Conservation (phyloP, 305 asterid species). For the Fraxinus angustifolia region DNA sequence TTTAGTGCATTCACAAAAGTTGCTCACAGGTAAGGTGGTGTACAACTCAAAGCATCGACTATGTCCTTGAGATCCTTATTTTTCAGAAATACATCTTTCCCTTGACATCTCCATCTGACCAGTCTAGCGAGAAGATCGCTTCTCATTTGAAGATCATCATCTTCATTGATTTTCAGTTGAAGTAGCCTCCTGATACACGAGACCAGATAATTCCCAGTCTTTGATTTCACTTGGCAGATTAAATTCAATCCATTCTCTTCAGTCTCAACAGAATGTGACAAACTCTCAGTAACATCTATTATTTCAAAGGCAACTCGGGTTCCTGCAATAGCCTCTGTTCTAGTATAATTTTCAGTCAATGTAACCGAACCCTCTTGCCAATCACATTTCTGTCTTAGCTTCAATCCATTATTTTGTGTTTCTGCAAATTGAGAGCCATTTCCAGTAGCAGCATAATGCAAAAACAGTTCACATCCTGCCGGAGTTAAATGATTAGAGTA, state of each 20-base stretch:
- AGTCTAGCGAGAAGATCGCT: constrained; percentile 52
- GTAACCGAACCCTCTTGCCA: constrained; percentile 20
- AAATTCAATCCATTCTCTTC: constrained; percentile 50
- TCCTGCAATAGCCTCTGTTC: constrained; percentile 60
- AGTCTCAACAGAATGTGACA: constrained; percentile 45
- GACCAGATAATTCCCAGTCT: constrained; percentile 45
- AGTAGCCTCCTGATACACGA: constrained; percentile 59
- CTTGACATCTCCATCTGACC: constrained; percentile 54
- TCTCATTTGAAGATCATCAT: constrained; percentile 27
- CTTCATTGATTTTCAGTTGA: constrained; percentile 31
- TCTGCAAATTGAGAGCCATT: constrained; percentile 28
- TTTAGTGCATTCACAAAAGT: neutral
- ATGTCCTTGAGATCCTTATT: constrained; percentile 41
- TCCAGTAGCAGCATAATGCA: constrained; percentile 75
- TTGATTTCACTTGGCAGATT: constrained; percentile 45
- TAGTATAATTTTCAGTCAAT: constrained; percentile 38
- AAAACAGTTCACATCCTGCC: constrained; percentile 52
- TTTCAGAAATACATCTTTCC: constrained; percentile 40
- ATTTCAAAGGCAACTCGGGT: constrained; percentile 53
- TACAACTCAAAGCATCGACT: constrained; percentile 40
- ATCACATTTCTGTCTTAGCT: constrained; percentile 34
- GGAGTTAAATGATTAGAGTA: constrained; percentile 35
- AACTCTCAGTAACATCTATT: constrained; percentile 45
- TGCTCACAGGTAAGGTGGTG: constrained; percentile 18
- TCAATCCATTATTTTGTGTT: constrained; percentile 29